A percentile compares a stretch with the other conserved stretches of the same genome.
phyloP scores from a whole-genome alignment of 2,329 filamentous ascomycete species.

The Tolypocladium tundrense region DNA sequence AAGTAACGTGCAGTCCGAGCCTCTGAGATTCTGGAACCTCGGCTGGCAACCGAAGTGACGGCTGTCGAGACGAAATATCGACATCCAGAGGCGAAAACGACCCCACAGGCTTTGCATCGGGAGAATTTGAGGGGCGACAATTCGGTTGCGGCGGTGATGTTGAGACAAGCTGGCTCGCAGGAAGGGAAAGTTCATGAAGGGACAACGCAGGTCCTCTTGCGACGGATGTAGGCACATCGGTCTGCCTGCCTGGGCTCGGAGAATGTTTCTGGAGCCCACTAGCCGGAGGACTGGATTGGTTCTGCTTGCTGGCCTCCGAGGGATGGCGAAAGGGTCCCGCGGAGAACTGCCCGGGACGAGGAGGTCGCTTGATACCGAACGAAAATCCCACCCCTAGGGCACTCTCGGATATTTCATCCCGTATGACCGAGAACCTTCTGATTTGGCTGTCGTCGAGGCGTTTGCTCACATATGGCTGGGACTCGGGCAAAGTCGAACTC shows the following conservation, averaged over 20 bases:
- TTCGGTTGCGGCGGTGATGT: not conserved
- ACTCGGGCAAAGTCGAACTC: not conserved
- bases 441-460: not conserved
- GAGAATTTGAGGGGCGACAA: not conserved
- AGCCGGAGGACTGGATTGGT: not conserved
- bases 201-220: not conserved
- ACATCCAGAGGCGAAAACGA: not conserved
- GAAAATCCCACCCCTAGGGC: conserved; percentile 7
- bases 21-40: not conserved
- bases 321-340: not conserved
- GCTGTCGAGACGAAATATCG: not conserved
- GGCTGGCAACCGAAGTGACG: not conserved
- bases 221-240: not conserved
- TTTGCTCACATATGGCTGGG: not conserved
- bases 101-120: not conserved
- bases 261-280: not conserved
- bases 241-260: not conserved
- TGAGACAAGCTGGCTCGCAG: not conserved
- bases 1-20: not conserved
- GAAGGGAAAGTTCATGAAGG: conserved; percentile 1
- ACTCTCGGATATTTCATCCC: conserved; percentile 5
- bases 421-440: not conserved
- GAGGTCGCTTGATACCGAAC: conserved; percentile 6
- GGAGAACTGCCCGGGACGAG: conserved; percentile 10
- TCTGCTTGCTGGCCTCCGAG: not conserved